Percentiles rank a stretch among this genome's conserved stretches.
phyloP scores from a whole-genome alignment of 116 monocot species.

The Posidonia oceanica region DNA sequence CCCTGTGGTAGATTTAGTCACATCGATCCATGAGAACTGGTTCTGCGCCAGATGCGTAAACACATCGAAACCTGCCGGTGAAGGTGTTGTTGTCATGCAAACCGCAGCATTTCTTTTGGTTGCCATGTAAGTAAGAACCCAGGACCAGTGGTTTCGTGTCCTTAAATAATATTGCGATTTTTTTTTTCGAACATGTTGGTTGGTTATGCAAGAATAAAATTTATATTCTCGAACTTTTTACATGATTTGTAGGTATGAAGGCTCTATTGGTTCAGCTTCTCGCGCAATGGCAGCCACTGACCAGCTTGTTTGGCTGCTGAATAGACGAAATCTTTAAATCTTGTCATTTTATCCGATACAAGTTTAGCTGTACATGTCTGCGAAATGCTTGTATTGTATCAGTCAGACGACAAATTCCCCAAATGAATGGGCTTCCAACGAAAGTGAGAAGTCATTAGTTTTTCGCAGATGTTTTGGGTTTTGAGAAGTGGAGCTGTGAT shows the following conservation, averaged over 20 bases:
- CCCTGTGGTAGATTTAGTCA: slow-evolving; percentile 59
- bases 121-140: slow-evolving; percentile 42
- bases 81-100: slow-evolving; percentile 87
- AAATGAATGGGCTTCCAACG: too few relatives aligned
- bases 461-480: too few relatives aligned
- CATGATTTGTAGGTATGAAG: slow-evolving; percentile 63
- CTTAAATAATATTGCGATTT: background rate
- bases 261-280: slow-evolving; percentile 80
- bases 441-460: too few relatives aligned
- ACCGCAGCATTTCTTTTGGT: slow-evolving; percentile 57
- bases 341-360: too few relatives aligned
- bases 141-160: too few relatives aligned
- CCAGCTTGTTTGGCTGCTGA: slow-evolving; percentile 53
- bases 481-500: too few relatives aligned
- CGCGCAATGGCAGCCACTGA: slow-evolving; percentile 87
- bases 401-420: too few relatives aligned
- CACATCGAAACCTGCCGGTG: slow-evolving; percentile 67
- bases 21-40: slow-evolving; percentile 91
- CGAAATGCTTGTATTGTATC: too few relatives aligned
- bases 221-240: background rate
- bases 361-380: too few relatives aligned
- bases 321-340: slow-evolving; percentile 23
- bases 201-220: background rate
- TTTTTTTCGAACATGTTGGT: background rate
- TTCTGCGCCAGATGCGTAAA: slow-evolving; percentile 85